These are phyloP conservation scores for Aspergillus cejpii DNA, from an alignment of 2,329 filamentous ascomycete genomes.

Conservation along the genomic window DNA sequence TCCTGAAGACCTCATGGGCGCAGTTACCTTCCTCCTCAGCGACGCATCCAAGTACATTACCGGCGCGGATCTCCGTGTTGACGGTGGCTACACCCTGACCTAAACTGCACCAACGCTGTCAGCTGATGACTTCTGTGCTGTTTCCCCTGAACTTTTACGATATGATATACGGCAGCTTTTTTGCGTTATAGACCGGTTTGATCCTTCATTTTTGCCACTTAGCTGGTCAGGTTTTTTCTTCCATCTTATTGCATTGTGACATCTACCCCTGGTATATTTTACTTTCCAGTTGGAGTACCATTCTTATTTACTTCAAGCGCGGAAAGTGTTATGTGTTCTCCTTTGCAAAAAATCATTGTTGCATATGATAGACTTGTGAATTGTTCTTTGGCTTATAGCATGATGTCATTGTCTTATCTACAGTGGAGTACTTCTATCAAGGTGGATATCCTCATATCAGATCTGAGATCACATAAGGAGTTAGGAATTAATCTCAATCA, in stretches of 20 bases:
- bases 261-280: constrained; percentile 4
- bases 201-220: too few relatives aligned
- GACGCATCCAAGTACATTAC: constrained; percentile 70
- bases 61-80: constrained; percentile 70
- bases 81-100: constrained; percentile 82
- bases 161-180: constrained; percentile 6
- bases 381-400: constrained; percentile 5
- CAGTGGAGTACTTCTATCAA: too few relatives aligned
- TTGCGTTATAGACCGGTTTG: too few relatives aligned
- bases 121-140: background rate
- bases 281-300: background rate
- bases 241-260: constrained; percentile 11
- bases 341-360: constrained; percentile 6
- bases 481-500: too few relatives aligned
- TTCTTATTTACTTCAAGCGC: too few relatives aligned
- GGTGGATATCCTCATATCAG: background rate
- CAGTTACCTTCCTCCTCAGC: constrained; percentile 77
- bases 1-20: constrained; percentile 87
- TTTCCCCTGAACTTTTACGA: constrained; percentile 2
- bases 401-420: constrained; percentile 13
- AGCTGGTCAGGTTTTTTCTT: too few relatives aligned
- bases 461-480: too few relatives aligned
- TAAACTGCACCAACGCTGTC: too few relatives aligned
- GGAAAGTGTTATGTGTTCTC: constrained; percentile 3
- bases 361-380: constrained; percentile 3